Evolutionary conservation across 495 filamentous ascomycete genomes (phyloP).

Genomic region (Aspergillus panamensis): DNA sequence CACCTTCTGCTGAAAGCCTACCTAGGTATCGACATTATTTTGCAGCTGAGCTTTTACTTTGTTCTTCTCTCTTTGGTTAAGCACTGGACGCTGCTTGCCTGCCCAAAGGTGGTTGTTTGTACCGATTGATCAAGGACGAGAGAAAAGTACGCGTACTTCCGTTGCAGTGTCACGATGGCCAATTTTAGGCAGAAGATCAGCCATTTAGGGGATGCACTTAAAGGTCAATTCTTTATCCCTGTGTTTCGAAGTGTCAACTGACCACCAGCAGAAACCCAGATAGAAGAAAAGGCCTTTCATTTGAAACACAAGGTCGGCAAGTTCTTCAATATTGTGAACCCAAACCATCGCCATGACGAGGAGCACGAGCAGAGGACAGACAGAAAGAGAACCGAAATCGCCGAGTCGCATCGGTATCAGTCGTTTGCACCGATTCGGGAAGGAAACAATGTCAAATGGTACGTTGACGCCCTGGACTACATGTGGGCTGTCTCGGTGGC

Average conservation of each 20-base stretch:
- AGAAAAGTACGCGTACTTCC: not conserved
- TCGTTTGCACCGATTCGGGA: constrained; percentile 83
- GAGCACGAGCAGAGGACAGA: constrained; percentile 83
- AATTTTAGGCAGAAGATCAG: constrained; percentile 32
- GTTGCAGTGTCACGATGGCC: constrained; percentile 28
- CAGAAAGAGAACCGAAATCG: constrained; percentile 66
- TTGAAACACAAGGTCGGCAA: constrained; percentile 65
- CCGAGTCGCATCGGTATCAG: constrained; percentile 74
- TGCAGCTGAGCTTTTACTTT: not conserved
- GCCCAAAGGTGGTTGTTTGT: not conserved
- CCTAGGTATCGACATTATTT: not conserved
- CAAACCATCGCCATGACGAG: constrained; percentile 93
- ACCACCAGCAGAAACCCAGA: constrained; percentile 31
- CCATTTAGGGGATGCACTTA: constrained; percentile 32
- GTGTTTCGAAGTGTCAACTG: constrained; percentile 3
- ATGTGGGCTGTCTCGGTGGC: constrained; percentile 88
- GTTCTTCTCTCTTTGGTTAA: not conserved
- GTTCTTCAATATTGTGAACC: constrained; percentile 72
- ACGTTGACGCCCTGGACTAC: constrained; percentile 90
- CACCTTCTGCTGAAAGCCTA: not conserved
- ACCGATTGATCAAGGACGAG: not conserved
- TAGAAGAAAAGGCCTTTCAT: constrained; percentile 49
- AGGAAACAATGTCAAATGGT: constrained; percentile 92
- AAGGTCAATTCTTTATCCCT: constrained; percentile 23
- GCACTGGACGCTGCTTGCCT: not conserved